phyloP scores from a whole-genome alignment of 2,329 filamentous ascomycete genomes.

The Aspergillus niger region DNA sequence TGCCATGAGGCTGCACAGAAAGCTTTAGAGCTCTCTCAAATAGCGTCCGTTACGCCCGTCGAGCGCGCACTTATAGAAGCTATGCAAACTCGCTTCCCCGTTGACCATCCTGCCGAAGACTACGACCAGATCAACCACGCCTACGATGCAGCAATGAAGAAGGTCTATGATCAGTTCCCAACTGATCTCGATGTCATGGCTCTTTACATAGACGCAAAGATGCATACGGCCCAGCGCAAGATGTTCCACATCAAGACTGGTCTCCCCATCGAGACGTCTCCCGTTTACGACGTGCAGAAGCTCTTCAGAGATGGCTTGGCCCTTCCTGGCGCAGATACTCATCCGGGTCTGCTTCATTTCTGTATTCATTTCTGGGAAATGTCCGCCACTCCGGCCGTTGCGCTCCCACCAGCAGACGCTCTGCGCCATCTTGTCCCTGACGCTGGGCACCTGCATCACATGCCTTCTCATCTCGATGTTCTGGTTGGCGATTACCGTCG shows the following conservation, averaged over 20 bases:
- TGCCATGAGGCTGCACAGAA: slow-evolving; percentile 44
- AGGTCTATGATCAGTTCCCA: slow-evolving; percentile 50
- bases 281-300: slow-evolving; percentile 53
- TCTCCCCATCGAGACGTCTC: slow-evolving; percentile 44
- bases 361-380: slow-evolving; percentile 79
- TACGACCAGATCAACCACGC: slow-evolving; percentile 55
- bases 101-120: slow-evolving; percentile 49
- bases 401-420: slow-evolving; percentile 60
- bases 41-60: not conserved
- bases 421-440: slow-evolving; percentile 68
- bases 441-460: slow-evolving; percentile 69
- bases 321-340: slow-evolving; percentile 51
- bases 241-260: slow-evolving; percentile 63
- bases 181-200: slow-evolving; percentile 63
- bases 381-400: slow-evolving; percentile 65
- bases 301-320: slow-evolving; percentile 62
- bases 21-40: not conserved
- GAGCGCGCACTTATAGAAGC: slow-evolving; percentile 44
- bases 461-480: slow-evolving; percentile 75
- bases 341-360: slow-evolving; percentile 71
- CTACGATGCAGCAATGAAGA: slow-evolving; percentile 63
- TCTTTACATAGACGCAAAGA: slow-evolving; percentile 64
- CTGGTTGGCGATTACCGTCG: slow-evolving; percentile 70
- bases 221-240: slow-evolving; percentile 65
- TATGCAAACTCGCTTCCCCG: slow-evolving; percentile 61